phyloP scores from a whole-genome alignment of 2,329 filamentous ascomycete species.

The Sarocladiaceae sp. region DNA sequence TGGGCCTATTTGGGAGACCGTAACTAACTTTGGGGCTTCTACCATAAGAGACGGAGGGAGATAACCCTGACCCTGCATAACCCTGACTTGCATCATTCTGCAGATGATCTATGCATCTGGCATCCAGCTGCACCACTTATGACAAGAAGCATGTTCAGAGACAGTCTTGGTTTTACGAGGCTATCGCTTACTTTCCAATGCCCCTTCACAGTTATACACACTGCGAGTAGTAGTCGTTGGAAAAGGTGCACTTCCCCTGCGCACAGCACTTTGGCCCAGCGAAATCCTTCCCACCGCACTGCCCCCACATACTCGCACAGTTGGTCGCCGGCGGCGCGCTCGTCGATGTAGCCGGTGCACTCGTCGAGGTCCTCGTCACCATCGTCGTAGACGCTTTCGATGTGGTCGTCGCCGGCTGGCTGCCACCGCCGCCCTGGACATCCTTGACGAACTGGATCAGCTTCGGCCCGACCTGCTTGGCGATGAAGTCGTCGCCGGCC shows the following conservation, averaged over 20 bases:
- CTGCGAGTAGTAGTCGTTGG: conserved; percentile 10
- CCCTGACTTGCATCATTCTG: no score
- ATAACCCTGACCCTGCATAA: no score
- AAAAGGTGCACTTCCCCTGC: conserved; percentile 3
- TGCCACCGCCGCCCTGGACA: not conserved
- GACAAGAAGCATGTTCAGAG: no score
- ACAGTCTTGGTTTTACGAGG: no score
- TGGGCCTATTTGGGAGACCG: no score
- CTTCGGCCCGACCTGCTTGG: conserved; percentile 23
- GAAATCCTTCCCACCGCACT: conserved; percentile 8
- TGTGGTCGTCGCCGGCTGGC: not conserved
- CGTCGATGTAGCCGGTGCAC: not conserved
- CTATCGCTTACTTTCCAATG: no score
- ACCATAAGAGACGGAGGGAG: no score
- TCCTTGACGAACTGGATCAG: conserved; percentile 26
- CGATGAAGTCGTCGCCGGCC: conserved; percentile 28
- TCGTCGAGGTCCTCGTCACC: not conserved
- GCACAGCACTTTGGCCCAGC: conserved; percentile 6
- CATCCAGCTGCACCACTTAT: no score
- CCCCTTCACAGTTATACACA: no score
- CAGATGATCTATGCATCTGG: no score
- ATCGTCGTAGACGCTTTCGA: not conserved
- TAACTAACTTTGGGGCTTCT: no score
- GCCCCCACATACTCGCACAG: conserved; percentile 9
- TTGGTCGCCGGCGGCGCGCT: not conserved